Percentiles rank a stretch among this genome's conserved stretches.
Evolutionary conservation across 2,329 filamentous ascomycete genomes (phyloP).

Genomic region (Trichoderma polysporum): DNA sequence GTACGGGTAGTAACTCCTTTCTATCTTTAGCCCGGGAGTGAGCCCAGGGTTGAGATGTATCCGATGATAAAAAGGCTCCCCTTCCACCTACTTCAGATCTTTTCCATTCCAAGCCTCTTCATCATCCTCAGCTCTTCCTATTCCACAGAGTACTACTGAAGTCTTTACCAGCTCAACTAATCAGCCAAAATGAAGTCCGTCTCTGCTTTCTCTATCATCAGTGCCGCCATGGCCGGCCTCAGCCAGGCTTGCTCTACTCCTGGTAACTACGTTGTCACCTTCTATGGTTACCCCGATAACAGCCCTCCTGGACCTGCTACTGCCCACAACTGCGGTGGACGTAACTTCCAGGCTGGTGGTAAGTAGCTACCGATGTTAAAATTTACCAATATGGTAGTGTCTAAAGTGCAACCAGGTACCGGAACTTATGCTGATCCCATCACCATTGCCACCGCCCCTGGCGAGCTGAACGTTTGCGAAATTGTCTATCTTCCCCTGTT

Average conservation of each 20-base stretch:
- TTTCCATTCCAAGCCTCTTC: not conserved
- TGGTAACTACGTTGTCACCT: constrained; percentile 25
- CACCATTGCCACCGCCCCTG: constrained; percentile 26
- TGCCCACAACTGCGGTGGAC: constrained; percentile 25
- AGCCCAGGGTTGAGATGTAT: not conserved
- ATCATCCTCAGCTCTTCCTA: not conserved
- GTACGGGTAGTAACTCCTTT: not conserved
- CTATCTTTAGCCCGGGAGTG: not conserved
- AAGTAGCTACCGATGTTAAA: not conserved
- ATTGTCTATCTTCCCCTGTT: constrained; percentile 27
- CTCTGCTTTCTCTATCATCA: constrained; percentile 20
- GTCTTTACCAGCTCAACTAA: not conserved
- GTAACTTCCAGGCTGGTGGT: constrained; percentile 24
- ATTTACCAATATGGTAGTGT: not conserved
- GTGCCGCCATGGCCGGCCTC: constrained; percentile 21
- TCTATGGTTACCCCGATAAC: constrained; percentile 27
- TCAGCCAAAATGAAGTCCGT: constrained; percentile 24
- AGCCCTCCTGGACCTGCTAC: constrained; percentile 24
- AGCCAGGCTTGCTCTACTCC: constrained; percentile 25
- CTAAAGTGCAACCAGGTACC: constrained; percentile 14
- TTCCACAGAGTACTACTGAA: not conserved
- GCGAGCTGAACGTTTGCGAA: constrained; percentile 26
- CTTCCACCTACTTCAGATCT: not conserved
- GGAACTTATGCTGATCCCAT: constrained; percentile 27
- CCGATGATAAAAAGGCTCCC: not conserved